phyloP scores from a whole-genome alignment of 169 alveolate species.

The Babesia ovis region DNA sequence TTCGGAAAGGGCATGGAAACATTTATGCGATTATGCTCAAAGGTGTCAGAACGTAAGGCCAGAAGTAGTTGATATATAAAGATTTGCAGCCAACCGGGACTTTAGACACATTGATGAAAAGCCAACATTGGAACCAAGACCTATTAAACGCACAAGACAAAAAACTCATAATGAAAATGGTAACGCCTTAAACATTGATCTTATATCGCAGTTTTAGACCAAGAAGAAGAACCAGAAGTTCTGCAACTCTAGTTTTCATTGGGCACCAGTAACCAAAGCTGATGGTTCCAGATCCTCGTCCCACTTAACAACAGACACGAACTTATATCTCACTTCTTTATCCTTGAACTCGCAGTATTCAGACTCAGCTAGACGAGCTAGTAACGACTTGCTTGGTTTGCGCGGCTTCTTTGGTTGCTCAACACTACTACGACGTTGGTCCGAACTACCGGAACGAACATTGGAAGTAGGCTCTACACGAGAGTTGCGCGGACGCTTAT shows the following conservation, averaged over 20 bases:
- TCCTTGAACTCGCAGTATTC: conserved; percentile 64
- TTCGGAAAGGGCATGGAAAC: conserved; percentile 36
- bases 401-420: conserved; percentile 15
- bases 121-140: conserved; percentile 2
- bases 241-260: conserved; percentile 13
- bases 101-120: neutral
- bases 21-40: conserved; percentile 28
- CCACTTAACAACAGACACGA: conserved; percentile 55
- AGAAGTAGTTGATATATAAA: neutral
- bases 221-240: conserved; percentile 12
- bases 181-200: neutral
- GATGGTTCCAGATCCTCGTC: conserved; percentile 61
- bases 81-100: conserved; percentile 22
- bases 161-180: neutral
- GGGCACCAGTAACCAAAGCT: neutral
- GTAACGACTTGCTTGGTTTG: neutral
- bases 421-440: neutral
- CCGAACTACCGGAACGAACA: neutral
- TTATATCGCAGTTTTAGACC: conserved; percentile 3
- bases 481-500: neutral
- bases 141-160: neutral
- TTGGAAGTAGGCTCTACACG: neutral
- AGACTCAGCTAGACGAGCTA: conserved; percentile 23
- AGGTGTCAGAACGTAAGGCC: conserved; percentile 10
- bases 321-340: conserved; percentile 35